Conservation (phyloP, 1,139 yeast species). For the Saccharomyces pastorianus region DNA sequence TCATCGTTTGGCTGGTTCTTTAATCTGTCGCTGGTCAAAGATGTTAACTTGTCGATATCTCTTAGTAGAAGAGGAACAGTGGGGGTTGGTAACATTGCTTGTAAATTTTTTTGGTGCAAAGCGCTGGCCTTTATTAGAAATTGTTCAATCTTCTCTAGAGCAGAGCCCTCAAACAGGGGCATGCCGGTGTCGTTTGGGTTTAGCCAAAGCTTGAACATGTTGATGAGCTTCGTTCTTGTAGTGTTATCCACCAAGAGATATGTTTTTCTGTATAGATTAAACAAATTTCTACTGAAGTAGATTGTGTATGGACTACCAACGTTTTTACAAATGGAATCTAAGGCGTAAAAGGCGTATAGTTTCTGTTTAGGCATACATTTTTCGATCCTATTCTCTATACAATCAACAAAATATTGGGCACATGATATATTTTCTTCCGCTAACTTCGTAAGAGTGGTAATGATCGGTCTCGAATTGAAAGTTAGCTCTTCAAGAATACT, state of each 20-base stretch:
- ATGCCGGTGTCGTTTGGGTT: slow-evolving; percentile 28
- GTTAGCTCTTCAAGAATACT: slow-evolving; percentile 57
- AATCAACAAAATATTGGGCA: slow-evolving; percentile 71
- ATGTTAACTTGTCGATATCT: slow-evolving; percentile 37
- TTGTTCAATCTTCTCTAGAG: slow-evolving; percentile 62
- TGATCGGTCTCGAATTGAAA: slow-evolving; percentile 83
- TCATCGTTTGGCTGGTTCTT: slow-evolving; percentile 34
- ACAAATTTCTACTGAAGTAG: slow-evolving; percentile 43
- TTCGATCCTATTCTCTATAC: slow-evolving; percentile 57
- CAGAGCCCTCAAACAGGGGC: slow-evolving; percentile 69
- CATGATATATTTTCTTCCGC: slow-evolving; percentile 76
- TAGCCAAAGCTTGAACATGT: slow-evolving; percentile 86
- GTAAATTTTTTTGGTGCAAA: slow-evolving; percentile 30
- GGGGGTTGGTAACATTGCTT: slow-evolving; percentile 26
- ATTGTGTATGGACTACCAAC: slow-evolving; percentile 83
- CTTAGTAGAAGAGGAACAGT: slow-evolving; percentile 26
- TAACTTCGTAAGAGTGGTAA: slow-evolving; percentile 72
- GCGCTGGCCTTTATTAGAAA: slow-evolving; percentile 57
- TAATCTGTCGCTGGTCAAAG: slow-evolving; percentile 35
- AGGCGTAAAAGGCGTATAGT: slow-evolving; percentile 68
- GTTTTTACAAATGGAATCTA: slow-evolving; percentile 90
- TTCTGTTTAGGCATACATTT: slow-evolving; percentile 76
- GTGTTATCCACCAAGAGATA: slow-evolving; percentile 70
- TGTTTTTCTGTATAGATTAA: slow-evolving; percentile 55
- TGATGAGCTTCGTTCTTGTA: slow-evolving; percentile 64